Evolutionary conservation across 441 rosid species (phyloP).

Genomic region (Erysimum pusillum): DNA sequence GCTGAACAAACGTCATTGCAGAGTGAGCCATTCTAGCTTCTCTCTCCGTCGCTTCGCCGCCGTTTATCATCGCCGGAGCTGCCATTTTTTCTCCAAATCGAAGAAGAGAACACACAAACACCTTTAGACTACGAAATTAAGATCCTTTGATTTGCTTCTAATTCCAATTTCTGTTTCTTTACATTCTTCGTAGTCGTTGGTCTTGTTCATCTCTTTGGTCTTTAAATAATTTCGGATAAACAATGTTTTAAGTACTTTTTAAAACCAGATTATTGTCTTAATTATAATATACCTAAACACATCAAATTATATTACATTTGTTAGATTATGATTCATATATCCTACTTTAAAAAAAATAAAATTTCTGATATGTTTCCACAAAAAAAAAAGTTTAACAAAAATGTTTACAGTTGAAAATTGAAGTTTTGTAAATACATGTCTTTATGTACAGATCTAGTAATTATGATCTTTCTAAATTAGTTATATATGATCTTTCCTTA

Average conservation of each 20-base stretch:
- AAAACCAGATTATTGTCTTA: neutral
- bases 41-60: slow-evolving; percentile 44
- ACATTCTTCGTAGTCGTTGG: slow-evolving; percentile 19
- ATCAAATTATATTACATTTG: neutral
- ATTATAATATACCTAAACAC: neutral
- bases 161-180: neutral
- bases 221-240: neutral
- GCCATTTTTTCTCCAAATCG: slow-evolving; percentile 29
- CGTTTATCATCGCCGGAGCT: slow-evolving; percentile 29
- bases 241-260: neutral
- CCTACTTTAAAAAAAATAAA: neutral
- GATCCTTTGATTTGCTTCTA: neutral
- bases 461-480: neutral
- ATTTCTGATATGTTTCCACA: neutral
- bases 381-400: neutral
- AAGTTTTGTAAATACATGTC: neutral
- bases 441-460: neutral
- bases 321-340: neutral
- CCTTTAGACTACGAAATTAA: neutral
- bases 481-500: too few relatives aligned
- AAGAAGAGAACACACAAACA: neutral
- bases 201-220: neutral
- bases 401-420: neutral
- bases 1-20: slow-evolving; percentile 83
- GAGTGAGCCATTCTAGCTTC: slow-evolving; percentile 73